A percentile compares a stretch with the other conserved stretches of the same genome.
Conservation (phyloP, 768 basidiomycete genomes). For the Phlebiopsis flavidoalba region DNA sequence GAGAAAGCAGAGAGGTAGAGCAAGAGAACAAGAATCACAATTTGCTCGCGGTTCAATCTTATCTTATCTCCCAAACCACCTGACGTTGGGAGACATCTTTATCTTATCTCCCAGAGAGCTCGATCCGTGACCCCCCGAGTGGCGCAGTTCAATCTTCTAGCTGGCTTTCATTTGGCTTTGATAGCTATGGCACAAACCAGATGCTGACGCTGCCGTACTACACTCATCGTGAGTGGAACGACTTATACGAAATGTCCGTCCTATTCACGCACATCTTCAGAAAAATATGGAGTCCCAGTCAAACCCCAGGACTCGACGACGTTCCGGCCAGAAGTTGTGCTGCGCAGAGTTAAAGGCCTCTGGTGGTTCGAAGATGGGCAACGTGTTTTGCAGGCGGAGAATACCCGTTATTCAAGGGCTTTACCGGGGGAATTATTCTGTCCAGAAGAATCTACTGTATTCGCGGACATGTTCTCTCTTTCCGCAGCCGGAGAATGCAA, state of each 20-base stretch:
- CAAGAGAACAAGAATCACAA: background rate
- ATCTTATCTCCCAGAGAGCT: background rate
- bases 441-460: background rate
- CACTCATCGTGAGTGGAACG: no score
- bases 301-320: no score
- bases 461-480: background rate
- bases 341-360: background rate
- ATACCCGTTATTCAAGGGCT: background rate
- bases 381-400: background rate
- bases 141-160: no score
- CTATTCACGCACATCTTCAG: no score
- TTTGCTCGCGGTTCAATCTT: background rate
- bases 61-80: background rate
- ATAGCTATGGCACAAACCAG: no score
- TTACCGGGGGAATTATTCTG: background rate
- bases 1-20: background rate
- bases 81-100: background rate
- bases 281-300: no score
- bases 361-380: constrained; percentile 5
- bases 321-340: no score
- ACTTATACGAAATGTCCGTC: no score
- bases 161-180: no score
- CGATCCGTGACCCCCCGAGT: no score
- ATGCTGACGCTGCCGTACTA: no score
- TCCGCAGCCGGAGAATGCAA: background rate